A percentile compares a stretch with the other conserved stretches of the same genome.
Evolutionary conservation across 345 rosid species (phyloP).

Genomic region (Gossypium anomalum): DNA sequence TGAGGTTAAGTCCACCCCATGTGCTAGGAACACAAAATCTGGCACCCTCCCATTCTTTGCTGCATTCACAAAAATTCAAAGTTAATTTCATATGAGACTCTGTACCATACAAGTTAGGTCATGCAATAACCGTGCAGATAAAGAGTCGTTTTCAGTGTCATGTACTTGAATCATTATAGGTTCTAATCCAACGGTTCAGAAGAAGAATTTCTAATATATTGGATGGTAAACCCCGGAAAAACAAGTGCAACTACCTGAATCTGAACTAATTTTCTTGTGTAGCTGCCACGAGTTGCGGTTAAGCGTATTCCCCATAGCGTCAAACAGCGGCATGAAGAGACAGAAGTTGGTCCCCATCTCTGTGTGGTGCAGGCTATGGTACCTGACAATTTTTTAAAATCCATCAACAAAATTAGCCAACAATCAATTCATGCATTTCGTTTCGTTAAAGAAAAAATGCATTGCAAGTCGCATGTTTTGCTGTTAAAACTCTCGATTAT

Average conservation of each 20-base stretch:
- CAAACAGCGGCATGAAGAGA: slow-evolving; percentile 93
- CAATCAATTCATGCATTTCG: neutral
- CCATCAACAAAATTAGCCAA: neutral
- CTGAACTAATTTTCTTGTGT: slow-evolving; percentile 45
- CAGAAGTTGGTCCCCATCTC: slow-evolving; percentile 82
- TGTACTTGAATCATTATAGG: neutral
- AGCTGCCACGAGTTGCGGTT: slow-evolving; percentile 69
- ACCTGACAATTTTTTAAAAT: slow-evolving; percentile 36
- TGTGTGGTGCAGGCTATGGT: slow-evolving; percentile 79
- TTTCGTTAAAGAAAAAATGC: neutral
- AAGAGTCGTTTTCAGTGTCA: neutral
- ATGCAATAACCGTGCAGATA: too few species aligned
- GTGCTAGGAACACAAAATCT: slow-evolving; percentile 94
- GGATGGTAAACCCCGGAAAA: neutral
- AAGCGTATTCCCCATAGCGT: slow-evolving; percentile 66
- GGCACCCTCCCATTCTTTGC: slow-evolving; percentile 49
- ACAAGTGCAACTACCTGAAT: slow-evolving; percentile 41
- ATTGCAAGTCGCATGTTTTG: neutral
- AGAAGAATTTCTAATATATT: neutral
- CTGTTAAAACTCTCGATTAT: neutral
- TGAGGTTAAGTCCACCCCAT: slow-evolving; percentile 66
- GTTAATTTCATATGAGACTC: neutral
- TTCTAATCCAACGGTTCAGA: neutral
- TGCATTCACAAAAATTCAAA: slow-evolving; percentile 18
- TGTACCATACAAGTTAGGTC: neutral